A percentile compares a stretch with the other conserved stretches of the same genome.
Conservation (phyloP, 306 rosid species). For the Ormosia emarginata region DNA sequence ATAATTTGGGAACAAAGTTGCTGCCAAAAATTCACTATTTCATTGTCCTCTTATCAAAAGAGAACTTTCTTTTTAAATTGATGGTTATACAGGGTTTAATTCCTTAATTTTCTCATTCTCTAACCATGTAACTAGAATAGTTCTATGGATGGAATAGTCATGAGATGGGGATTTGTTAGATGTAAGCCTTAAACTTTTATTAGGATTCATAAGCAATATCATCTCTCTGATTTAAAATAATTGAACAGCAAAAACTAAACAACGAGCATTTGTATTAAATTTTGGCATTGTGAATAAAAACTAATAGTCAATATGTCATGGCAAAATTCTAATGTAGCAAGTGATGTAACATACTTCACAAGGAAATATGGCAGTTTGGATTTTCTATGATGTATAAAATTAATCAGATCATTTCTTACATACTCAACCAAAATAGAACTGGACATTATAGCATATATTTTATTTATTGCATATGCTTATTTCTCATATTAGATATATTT, state of each 20-base stretch:
- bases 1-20: slow-evolving; percentile 4
- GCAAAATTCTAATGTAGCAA: neutral
- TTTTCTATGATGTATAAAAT: neutral
- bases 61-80: neutral
- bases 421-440: neutral
- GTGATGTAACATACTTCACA: neutral
- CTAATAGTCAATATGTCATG: neutral
- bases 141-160: neutral
- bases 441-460: neutral
- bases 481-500: neutral
- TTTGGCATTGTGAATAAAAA: slow-evolving; percentile 7
- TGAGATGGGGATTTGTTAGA: neutral
- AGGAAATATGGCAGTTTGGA: neutral
- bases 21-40: neutral
- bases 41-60: neutral
- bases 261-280: neutral
- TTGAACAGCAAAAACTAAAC: neutral
- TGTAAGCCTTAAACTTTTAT: slow-evolving; percentile 5
- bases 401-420: neutral
- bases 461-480: neutral
- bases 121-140: neutral
- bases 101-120: neutral
- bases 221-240: slow-evolving; percentile 9
- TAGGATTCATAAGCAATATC: neutral
- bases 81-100: neutral